Evolutionary conservation across 2,329 filamentous ascomycete species (phyloP), one percentile per base, ranked within the genome.

Genomic region (Penicillium sclerotiorum): DNA sequence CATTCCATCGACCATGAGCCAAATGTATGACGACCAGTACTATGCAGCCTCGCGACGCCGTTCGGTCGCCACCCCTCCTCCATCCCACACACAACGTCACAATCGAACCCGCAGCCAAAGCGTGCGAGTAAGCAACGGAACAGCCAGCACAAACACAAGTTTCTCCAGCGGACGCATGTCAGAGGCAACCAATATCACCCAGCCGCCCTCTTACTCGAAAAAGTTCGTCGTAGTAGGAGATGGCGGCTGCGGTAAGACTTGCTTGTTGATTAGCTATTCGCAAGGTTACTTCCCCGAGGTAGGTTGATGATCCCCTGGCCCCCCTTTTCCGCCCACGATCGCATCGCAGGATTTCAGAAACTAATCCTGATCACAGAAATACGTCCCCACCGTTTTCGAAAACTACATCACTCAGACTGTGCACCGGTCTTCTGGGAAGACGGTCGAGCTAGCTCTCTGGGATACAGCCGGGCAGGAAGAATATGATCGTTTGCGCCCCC

Each of bases 241-340:
- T 73, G 94, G 94, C 64, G 94, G 94, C 56, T 99, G 94, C 74
- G 94, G 94, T 65, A 99, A 99, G 85, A 99, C 94, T 8, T 99
- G 94, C 78, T 79, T 99, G 61, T 80, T 99, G 73, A 99, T 99
- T 75, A 96, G 92, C 76, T 99, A 97, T 79, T 95, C 91, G 67
- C 92, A 97, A 77, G 94, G 94, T 52, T 96, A 96, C 73, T 99
- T 99, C 70, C 94, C 94, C 75, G 93, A 99, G 89, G 94, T 96
- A 79, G 61, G 81, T 58, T 32, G 21, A 37, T 41, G 30, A 42
- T 20, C 8, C 22, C 32, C 37, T 22, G n/a, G n/a, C n/a, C n/a
- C n/a, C n/a, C n/a, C n/a, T n/a, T n/a, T n/a, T n/a, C 9, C 32
- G 9, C 28, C 25, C 28, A 12, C 13, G 8, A 39, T 15, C 25